Evolutionary conservation across 306 rosid species (phyloP), one percentile per base, ranked within the genome.

Genomic region (Cyamopsis tetragonoloba): DNA sequence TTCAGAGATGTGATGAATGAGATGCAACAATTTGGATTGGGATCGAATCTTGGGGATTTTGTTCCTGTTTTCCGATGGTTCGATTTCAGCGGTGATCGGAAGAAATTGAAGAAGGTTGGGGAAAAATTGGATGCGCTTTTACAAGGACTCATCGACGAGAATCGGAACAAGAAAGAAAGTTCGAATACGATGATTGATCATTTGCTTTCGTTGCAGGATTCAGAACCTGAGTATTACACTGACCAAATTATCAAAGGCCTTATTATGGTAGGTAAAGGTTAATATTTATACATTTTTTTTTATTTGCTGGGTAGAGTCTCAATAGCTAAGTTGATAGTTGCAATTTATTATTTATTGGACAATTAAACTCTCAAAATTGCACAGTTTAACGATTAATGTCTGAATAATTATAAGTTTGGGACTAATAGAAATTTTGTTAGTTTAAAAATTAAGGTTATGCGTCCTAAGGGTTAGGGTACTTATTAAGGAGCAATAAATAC

Each of bases 181-280:
- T 42, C 63, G 7, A 66, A 77, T 9, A 83, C 89, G 0, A 72
- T 86, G 89, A 84, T 88, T 1, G 80, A 68, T 5, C 89, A 83
- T 47, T 24, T 88, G 9, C 86, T 88, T 19, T 70, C 76, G 5
- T 59, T 55, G 0, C 89, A 86, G 13, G 56, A 86, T 2, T 72
- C 87, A 3, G 70, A 86, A 0, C 89, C 91, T 1, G 82, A 82
- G 8, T 71, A 79, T 46, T 88, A 88, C 47, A 73, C 76, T 1
- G 91, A 88, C 19, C 77, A 84, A 71, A 80, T 80, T 9, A 88
- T 88, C 77, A 86, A 88, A 49, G 96, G 88, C 5, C 75, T 77
- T 34, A 72, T 83, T 10, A 44, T 82, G 89, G 96, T 88, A 20
- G 71, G 75, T 66, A 24, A 9, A 13, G 4, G 4, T 12, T 39